Conservation (phyloP, 192 early-diverging fungal species). For the Nowakowskiella sp. region DNA sequence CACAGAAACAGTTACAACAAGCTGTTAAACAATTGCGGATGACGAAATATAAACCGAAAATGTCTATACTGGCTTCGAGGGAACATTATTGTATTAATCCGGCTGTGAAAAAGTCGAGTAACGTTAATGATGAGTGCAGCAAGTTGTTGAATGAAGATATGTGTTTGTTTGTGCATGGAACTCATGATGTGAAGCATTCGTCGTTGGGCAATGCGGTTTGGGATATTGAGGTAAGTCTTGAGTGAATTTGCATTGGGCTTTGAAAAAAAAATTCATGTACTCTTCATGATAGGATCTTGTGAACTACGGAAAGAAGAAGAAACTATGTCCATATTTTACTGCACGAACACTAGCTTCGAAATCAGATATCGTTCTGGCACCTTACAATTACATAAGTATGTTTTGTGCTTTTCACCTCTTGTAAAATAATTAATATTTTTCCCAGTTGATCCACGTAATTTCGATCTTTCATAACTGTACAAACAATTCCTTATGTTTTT, state of each 20-base stretch:
- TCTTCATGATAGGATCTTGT: no score
- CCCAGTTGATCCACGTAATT: no score
- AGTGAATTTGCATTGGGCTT: no score
- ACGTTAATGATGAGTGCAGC: conserved; percentile 7
- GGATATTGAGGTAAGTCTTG: no score
- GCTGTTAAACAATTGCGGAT: conserved; percentile 17
- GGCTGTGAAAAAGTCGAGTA: neutral
- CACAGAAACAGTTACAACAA: conserved; percentile 25
- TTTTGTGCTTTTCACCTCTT: no score
- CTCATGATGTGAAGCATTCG: neutral
- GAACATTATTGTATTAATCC: conserved; percentile 19
- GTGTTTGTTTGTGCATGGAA: neutral
- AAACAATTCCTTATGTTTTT: no score
- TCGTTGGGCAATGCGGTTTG: conserved; percentile 5
- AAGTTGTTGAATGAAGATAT: neutral
- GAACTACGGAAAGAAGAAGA: conserved; percentile 13
- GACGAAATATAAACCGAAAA: conserved; percentile 4
- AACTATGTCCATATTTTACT: conserved; percentile 14
- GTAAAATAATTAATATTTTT: no score
- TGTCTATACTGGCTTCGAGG: conserved; percentile 16
- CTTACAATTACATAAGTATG: conserved; percentile 23
- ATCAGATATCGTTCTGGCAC: conserved; percentile 16
- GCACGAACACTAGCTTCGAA: conserved; percentile 1
- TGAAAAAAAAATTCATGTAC: no score
- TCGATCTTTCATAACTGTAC: no score